phyloP scores from a whole-genome alignment of 1,284 basidiomycete genomes.

The Inonotus hispidus region DNA sequence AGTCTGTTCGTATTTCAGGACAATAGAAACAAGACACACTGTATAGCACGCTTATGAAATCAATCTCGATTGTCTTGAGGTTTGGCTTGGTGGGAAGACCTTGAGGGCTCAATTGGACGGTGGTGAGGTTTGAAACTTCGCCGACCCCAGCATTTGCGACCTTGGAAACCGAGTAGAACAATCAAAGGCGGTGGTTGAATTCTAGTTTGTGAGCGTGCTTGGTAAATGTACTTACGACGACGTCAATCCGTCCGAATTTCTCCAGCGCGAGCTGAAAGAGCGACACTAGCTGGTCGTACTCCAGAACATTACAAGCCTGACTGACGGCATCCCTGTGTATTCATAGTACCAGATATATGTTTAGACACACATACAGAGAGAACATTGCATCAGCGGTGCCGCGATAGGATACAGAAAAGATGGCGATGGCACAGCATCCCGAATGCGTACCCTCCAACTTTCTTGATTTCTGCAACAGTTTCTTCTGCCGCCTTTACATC shows the following conservation, averaged over 20 bases:
- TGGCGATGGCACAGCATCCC: too few relatives aligned
- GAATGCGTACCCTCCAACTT: constrained; percentile 39
- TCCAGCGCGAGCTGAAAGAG: constrained; percentile 47
- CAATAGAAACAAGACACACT: constrained; percentile 30
- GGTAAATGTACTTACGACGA: constrained; percentile 37
- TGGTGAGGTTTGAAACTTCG: constrained; percentile 35
- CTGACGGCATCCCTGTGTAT: constrained; percentile 39
- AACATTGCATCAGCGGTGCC: background rate
- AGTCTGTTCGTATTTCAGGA: background rate
- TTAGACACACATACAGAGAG: too few relatives aligned
- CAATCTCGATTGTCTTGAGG: constrained; percentile 45
- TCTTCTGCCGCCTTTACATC: constrained; percentile 36
- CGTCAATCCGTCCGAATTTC: constrained; percentile 43
- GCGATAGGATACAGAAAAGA: background rate
- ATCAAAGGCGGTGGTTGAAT: too few relatives aligned
- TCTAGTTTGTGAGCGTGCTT: too few relatives aligned
- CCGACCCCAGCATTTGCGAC: constrained; percentile 52
- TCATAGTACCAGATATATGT: background rate
- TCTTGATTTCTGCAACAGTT: constrained; percentile 37
- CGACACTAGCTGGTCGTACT: constrained; percentile 49
- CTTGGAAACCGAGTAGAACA: too few relatives aligned
- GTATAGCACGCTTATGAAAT: constrained; percentile 46
- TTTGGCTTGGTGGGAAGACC: constrained; percentile 42
- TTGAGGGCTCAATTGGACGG: constrained; percentile 29
- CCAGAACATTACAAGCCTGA: constrained; percentile 44